Evolutionary conservation across 2,329 filamentous ascomycete species (phyloP).

Genomic region (Rachicladosporium sp.): DNA sequence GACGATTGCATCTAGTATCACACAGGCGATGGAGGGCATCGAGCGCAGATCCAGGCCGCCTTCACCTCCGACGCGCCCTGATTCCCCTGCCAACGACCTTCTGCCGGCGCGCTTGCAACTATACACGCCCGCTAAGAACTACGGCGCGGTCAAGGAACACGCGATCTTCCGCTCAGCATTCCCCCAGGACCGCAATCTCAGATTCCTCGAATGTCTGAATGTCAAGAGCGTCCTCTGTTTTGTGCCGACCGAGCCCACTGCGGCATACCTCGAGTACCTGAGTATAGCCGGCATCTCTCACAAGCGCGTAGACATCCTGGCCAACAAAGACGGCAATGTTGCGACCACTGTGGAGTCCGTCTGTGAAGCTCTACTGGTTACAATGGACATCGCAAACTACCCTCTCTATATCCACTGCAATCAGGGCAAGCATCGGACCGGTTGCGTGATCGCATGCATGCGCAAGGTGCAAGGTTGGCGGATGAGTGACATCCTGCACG

Average conservation of each 20-base stretch:
- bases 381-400: conserved; percentile 61
- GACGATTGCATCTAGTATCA: too few species aligned
- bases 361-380: conserved; percentile 55
- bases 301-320: conserved; percentile 64
- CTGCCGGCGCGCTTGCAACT: conserved; percentile 25
- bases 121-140: conserved; percentile 53
- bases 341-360: conserved; percentile 56
- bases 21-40: neutral
- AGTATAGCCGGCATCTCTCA: too few species aligned
- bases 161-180: conserved; percentile 73
- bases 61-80: conserved; percentile 13
- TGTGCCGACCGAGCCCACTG: conserved; percentile 34
- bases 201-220: conserved; percentile 53
- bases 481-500: conserved; percentile 48
- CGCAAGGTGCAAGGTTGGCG: conserved; percentile 62
- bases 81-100: conserved; percentile 1
- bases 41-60: conserved; percentile 13
- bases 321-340: conserved; percentile 65
- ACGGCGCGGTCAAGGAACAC: conserved; percentile 59
- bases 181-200: conserved; percentile 57
- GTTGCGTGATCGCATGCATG: conserved; percentile 72
- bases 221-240: conserved; percentile 70
- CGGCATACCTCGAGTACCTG: conserved; percentile 47
- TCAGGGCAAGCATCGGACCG: conserved; percentile 85
- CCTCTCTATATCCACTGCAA: conserved; percentile 86